Percentiles rank a stretch among this genome's conserved stretches.
These are phyloP conservation scores for Cadophora sp. DNA, from an alignment of 2,329 filamentous ascomycete species.

Conservation along the genomic window DNA sequence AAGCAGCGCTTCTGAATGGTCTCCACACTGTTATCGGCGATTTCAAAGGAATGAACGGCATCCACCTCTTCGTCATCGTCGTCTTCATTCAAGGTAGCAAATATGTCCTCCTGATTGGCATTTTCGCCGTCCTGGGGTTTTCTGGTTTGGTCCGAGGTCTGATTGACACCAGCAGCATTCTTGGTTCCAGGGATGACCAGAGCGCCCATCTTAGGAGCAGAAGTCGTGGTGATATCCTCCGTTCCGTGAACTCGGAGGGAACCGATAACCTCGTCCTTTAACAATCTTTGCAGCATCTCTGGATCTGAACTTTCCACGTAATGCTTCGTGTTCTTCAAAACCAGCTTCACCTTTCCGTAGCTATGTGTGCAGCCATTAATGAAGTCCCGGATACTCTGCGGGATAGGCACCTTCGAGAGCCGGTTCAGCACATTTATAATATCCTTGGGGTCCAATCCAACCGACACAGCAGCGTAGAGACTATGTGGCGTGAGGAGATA, in stretches of 20 bases:
- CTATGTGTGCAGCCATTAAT: constrained; percentile 80
- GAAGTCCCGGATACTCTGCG: constrained; percentile 80
- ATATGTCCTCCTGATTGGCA: constrained; percentile 70
- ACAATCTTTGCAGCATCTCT: constrained; percentile 82
- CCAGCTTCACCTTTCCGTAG: constrained; percentile 95
- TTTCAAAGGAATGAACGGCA: constrained; percentile 92
- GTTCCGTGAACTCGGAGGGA: constrained; percentile 75
- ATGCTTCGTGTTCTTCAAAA: constrained; percentile 92
- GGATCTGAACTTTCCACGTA: constrained; percentile 93
- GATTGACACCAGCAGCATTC: constrained; percentile 85
- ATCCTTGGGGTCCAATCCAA: constrained; percentile 87
- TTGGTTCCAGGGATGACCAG: constrained; percentile 95
- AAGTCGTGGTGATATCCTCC: constrained; percentile 77
- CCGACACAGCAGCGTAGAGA: constrained; percentile 92
- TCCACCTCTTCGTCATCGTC: constrained; percentile 84
- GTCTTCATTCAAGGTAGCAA: constrained; percentile 76
- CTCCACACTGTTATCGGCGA: constrained; percentile 82
- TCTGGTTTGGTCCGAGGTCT: constrained; percentile 60
- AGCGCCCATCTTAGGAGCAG: constrained; percentile 84
- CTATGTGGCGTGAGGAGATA: constrained; percentile 92
- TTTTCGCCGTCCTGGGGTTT: constrained; percentile 55
- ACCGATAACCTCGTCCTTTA: constrained; percentile 84
- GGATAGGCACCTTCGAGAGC: constrained; percentile 87
- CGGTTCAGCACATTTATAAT: constrained; percentile 89
- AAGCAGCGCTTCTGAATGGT: constrained; percentile 89